Percentiles rank a stretch among this genome's conserved stretches.
phyloP scores from a whole-genome alignment of 139 green algal species.

The Chlorella sorokiniana region DNA sequence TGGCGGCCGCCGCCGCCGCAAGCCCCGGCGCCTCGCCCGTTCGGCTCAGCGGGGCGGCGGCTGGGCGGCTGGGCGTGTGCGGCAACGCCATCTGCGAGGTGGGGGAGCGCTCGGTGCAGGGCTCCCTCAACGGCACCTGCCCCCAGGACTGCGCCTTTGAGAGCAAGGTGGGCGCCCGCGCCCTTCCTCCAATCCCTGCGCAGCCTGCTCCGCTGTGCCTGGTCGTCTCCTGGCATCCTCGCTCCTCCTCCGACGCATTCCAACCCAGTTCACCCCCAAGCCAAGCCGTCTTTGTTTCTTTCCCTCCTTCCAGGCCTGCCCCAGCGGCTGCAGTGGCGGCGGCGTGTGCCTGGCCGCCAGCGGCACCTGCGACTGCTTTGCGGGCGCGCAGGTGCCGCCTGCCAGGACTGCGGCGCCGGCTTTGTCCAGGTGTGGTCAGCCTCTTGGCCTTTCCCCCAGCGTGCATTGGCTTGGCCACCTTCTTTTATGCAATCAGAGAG shows the following conservation, averaged over 20 bases:
- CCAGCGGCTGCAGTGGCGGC: slow-evolving; percentile 1
- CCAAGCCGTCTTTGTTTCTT: neutral
- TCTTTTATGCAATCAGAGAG: too few species aligned
- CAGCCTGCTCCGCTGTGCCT: neutral
- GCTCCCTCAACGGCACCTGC: slow-evolving; percentile 47
- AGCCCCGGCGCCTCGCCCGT: neutral
- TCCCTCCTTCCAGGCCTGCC: slow-evolving; percentile 38
- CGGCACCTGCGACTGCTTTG: slow-evolving; percentile 51
- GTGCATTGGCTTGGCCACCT: neutral
- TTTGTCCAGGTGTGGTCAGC: slow-evolving; percentile 19
- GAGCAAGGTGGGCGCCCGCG: slow-evolving; percentile 15
- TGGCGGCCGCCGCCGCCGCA: neutral
- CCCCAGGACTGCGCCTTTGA: slow-evolving; percentile 53
- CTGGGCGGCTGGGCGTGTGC: slow-evolving; percentile 47
- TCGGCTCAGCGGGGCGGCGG: neutral
- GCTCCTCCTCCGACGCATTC: too few species aligned
- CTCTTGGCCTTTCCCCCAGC: neutral
- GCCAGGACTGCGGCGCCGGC: slow-evolving; percentile 42
- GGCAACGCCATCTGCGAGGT: slow-evolving; percentile 63
- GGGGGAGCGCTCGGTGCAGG: slow-evolving; percentile 43
- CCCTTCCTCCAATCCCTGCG: too few species aligned
- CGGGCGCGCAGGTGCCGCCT: slow-evolving; percentile 43
- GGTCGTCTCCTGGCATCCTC: too few species aligned
- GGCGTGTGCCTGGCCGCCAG: slow-evolving; percentile 35
- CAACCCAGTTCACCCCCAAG: neutral